These are phyloP conservation scores for Cystofilobasidium bisporidii DNA, from an alignment of 768 basidiomycete species.

Conservation along the genomic window DNA sequence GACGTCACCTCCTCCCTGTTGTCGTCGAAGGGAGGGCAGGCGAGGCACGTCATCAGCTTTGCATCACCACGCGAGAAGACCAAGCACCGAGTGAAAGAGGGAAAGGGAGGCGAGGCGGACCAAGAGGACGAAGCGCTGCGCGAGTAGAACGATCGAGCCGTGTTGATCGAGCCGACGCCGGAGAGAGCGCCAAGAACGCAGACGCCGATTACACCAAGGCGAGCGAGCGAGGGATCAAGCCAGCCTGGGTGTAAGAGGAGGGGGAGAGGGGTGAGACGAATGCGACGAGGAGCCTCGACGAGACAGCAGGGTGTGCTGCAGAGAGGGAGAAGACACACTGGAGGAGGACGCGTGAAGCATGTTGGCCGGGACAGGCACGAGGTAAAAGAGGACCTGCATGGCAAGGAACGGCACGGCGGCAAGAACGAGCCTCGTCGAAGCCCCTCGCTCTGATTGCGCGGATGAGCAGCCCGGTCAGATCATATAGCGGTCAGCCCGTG, in stretches of 20 bases:
- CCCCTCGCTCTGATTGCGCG: background rate
- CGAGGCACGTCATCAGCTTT: too few species aligned
- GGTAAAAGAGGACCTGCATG: background rate
- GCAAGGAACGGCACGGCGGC: constrained; percentile 4
- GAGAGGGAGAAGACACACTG: constrained; percentile 38
- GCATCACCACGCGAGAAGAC: too few species aligned
- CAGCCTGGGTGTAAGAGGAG: constrained; percentile 38
- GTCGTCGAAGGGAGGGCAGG: too few species aligned
- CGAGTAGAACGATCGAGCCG: constrained; percentile 14
- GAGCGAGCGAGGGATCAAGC: constrained; percentile 49
- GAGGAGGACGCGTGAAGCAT: constrained; percentile 12
- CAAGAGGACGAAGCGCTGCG: constrained; percentile 1
- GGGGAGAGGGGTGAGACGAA: constrained; percentile 28
- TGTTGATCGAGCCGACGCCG: constrained; percentile 41
- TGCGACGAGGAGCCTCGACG: too few species aligned
- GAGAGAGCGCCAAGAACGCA: constrained; percentile 68
- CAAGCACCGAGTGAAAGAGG: too few species aligned
- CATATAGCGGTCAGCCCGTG: too few species aligned
- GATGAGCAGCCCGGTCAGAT: too few species aligned
- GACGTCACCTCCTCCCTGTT: constrained; percentile 20
- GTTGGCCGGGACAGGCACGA: constrained; percentile 11
- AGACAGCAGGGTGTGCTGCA: too few species aligned
- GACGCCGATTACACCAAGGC: constrained; percentile 66
- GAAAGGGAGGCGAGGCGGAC: too few species aligned
- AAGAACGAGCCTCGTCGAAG: background rate